phyloP scores from a whole-genome alignment of 495 filamentous ascomycete species.

The Hyaloscypha bicolor region DNA sequence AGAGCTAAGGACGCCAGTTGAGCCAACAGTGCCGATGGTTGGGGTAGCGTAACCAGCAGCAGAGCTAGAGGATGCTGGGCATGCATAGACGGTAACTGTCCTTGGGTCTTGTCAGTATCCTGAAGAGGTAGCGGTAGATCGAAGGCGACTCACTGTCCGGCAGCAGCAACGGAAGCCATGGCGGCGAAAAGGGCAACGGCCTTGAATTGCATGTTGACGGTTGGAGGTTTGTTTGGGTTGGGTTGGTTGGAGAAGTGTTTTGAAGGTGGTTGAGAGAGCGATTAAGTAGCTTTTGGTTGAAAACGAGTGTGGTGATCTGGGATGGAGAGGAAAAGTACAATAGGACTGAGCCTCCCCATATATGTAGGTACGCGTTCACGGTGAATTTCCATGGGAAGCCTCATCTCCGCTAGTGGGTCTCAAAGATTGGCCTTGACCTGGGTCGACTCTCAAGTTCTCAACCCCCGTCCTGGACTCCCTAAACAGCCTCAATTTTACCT shows the following conservation, averaged over 20 bases:
- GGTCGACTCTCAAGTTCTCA: not conserved
- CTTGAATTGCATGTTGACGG: slow-evolving; percentile 37
- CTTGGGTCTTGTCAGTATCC: slow-evolving; percentile 23
- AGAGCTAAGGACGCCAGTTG: slow-evolving; percentile 26
- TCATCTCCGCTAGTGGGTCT: too few species aligned
- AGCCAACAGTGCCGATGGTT: slow-evolving; percentile 23
- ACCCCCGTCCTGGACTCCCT: not conserved
- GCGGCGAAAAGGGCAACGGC: slow-evolving; percentile 26
- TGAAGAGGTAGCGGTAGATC: not conserved
- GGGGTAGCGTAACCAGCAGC: slow-evolving; percentile 20
- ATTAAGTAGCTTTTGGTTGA: slow-evolving; percentile 21
- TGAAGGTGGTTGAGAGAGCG: slow-evolving; percentile 13
- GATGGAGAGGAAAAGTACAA: slow-evolving; percentile 20
- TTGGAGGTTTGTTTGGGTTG: slow-evolving; percentile 24
- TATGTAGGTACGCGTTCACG: slow-evolving; percentile 22
- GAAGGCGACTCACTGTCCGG: slow-evolving; percentile 23
- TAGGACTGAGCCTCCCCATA: slow-evolving; percentile 17
- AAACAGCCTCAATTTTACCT: slow-evolving; percentile 9
- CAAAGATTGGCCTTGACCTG: too few species aligned
- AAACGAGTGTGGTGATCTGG: slow-evolving; percentile 34
- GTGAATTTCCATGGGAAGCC: not conserved
- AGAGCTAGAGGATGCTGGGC: slow-evolving; percentile 13
- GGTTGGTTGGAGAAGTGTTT: slow-evolving; percentile 13
- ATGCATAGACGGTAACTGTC: slow-evolving; percentile 33
- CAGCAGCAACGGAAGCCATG: slow-evolving; percentile 29